Conservation (phyloP, 257 asterid genomes). For the Capsicum chinense region DNA sequence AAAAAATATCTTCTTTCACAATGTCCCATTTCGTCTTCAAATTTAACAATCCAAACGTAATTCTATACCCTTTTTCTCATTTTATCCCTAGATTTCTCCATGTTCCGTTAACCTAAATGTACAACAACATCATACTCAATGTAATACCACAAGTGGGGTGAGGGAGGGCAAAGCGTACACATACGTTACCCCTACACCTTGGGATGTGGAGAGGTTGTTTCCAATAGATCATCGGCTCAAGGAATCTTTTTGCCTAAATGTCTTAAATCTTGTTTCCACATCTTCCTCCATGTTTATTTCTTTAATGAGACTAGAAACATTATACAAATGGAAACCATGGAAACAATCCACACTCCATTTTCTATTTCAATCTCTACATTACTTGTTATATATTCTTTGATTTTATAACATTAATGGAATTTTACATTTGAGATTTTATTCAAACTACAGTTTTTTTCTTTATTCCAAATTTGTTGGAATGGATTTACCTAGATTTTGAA, state of each 20-base stretch:
- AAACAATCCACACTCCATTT: not conserved
- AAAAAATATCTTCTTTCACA: not conserved
- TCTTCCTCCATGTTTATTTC: not conserved
- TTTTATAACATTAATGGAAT: not conserved
- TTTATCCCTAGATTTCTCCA: not conserved
- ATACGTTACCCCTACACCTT: no score
- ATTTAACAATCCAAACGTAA: not conserved
- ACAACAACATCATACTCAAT: no score
- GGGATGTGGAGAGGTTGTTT: no score
- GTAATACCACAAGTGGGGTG: no score
- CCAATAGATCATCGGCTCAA: no score
- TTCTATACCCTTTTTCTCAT: not conserved
- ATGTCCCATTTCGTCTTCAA: not conserved
- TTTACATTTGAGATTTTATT: not conserved
- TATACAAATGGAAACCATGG: not conserved
- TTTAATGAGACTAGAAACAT: not conserved
- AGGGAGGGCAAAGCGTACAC: no score
- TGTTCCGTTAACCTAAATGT: not conserved
- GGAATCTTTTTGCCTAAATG: not conserved
- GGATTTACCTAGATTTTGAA: not conserved
- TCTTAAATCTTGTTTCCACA: not conserved
- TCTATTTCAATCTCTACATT: slow-evolving; percentile 7
- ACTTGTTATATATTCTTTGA: not conserved
- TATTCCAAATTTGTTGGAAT: not conserved
- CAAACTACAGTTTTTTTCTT: not conserved